Base-by-base conservation (phyloP, 345 rosid genomes). In the Bretschneidera sinensis region DNA sequence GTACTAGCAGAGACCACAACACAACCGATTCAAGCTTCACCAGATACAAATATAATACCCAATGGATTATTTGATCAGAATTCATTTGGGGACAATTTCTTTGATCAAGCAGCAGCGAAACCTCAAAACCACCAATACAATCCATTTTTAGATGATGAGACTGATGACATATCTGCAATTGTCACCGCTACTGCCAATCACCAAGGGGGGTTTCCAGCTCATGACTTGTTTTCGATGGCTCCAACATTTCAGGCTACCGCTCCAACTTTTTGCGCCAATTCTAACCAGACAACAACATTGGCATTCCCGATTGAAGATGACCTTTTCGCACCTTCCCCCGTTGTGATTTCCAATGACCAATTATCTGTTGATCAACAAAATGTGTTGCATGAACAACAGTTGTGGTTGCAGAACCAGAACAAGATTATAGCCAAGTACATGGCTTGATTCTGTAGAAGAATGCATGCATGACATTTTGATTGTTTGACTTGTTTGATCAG, bases 331-430 rank as follows among this genome's bases (percentile, higher is more conserved):
- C 60, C 80, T 19, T 75, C 55, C 51, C 71, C 71, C n/a, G n/a
- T 55, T 19, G 24, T 15, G 13, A 48, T 14, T 15, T 21, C 45
- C 4, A 60, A 43, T 17, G 34, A n/a, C n/a, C n/a, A n/a, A n/a
- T n/a, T n/a, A 21, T 59, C 67, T 19, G 48, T 65, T 21, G 60
- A 82, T 64, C 77, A 76, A 45, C 73, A 76, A 51, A 74, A 53
- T 51, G 49, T 89, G 63, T 51, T 73, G 66, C 70, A 71, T 49
- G 83, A 92, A 68, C 92, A 85, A 19, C 80, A 81, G 43, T 8
- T 81, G 28, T 89, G 98, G 97, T 67, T 85, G 67, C 80, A 81
- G 72, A 70, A 81, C 62, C 92, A 92, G 68, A 81, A 78, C 68
- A 84, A 77, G 77, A 87, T 92, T 48, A 83, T 92, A 17, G 74